Conservation (phyloP, 2,329 filamentous ascomycete genomes). For the Kalaharituber pfeilii region DNA sequence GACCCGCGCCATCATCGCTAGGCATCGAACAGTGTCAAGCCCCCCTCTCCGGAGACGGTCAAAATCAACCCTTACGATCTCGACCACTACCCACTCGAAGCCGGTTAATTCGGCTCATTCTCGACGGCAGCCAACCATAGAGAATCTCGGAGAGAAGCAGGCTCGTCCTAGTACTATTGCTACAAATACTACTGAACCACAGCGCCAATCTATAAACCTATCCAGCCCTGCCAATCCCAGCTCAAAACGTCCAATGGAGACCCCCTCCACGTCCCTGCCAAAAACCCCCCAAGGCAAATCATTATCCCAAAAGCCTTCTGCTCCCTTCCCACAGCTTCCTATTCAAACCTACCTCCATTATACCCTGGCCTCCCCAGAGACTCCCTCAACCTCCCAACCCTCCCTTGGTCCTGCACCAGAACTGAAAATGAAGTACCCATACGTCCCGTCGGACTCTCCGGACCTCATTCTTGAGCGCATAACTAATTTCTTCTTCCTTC, state of each 20-base stretch:
- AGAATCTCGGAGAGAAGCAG: not conserved
- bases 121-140: not conserved
- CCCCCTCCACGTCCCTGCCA: not conserved
- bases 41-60: not conserved
- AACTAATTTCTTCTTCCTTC: slow-evolving; percentile 70
- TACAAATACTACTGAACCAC: too few relatives aligned
- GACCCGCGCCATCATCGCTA: not conserved
- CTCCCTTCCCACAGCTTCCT: slow-evolving; percentile 14
- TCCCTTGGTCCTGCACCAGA: not conserved
- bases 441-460: slow-evolving; percentile 68
- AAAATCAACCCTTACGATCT: not conserved
- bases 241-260: not conserved
- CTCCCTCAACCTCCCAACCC: not conserved
- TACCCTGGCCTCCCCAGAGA: slow-evolving; percentile 10
- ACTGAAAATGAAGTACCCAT: slow-evolving; percentile 25
- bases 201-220: not conserved
- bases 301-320: not conserved
- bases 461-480: slow-evolving; percentile 82
- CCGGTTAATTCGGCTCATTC: not conserved
- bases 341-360: slow-evolving; percentile 17
- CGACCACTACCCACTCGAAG: not conserved
- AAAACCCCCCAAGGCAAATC: not conserved
- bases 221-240: not conserved
- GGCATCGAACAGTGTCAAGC: not conserved
- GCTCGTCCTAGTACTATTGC: too few relatives aligned